Conservation (phyloP, 2,329 filamentous ascomycete genomes). For the Teratosphaeria nubilosa region DNA sequence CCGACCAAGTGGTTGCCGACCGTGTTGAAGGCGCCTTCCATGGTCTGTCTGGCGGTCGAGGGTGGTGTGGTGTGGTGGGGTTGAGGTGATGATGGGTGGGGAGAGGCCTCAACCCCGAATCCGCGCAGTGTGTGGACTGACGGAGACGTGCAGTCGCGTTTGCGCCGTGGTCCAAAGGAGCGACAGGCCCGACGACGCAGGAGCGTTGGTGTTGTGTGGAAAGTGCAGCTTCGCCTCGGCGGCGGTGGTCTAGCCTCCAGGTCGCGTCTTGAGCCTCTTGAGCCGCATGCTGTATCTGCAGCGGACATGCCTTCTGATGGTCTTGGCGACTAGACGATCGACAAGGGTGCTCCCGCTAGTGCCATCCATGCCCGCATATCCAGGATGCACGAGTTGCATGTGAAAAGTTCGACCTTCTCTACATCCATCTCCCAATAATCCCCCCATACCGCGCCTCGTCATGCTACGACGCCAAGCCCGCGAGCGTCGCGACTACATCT, state of each 20-base stretch:
- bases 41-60: conserved; percentile 26
- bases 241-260: not conserved
- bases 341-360: not conserved
- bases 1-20: conserved; percentile 79
- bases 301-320: not conserved
- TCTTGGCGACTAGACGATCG: not conserved
- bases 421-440: not conserved
- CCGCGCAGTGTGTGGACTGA: not conserved
- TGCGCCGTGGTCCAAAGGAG: not conserved
- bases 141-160: not conserved
- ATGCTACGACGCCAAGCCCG: conserved; percentile 60
- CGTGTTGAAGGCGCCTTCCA: conserved; percentile 84
- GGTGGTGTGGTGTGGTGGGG: not conserved
- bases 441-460: conserved; percentile 16
- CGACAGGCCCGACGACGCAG: not conserved
- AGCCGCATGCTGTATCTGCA: not conserved
- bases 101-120: not conserved
- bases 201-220: not conserved
- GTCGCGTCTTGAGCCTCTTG: not conserved
- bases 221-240: not conserved
- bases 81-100: not conserved
- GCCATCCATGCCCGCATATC: not conserved
- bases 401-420: not conserved
- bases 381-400: not conserved
- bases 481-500: conserved; percentile 78